Percentiles rank a stretch among this genome's conserved stretches.
Conservation (phyloP, 805 yeast genomes). For the Suhomyces tanzawaensis region DNA sequence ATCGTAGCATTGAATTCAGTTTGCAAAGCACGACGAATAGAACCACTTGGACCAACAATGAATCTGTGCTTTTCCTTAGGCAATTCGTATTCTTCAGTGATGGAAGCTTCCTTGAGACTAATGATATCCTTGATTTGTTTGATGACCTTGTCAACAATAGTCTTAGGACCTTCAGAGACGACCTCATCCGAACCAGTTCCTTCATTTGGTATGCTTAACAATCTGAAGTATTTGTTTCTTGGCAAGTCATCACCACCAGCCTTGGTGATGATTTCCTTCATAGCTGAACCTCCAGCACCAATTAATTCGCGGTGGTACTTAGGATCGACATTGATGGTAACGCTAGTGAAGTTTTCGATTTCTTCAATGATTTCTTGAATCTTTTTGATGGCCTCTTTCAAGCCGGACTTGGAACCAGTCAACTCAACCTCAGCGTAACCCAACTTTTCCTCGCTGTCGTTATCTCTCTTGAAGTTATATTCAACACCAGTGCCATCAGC, state of each 20-base stretch:
- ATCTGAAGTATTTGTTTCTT: constrained; percentile 48
- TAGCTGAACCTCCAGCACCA: constrained; percentile 74
- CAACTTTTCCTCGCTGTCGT: constrained; percentile 42
- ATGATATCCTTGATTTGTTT: constrained; percentile 62
- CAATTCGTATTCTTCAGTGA: constrained; percentile 51
- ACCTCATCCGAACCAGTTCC: constrained; percentile 58
- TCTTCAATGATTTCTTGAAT: constrained; percentile 64
- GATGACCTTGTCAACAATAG: constrained; percentile 66
- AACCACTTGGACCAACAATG: constrained; percentile 80
- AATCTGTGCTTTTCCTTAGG: constrained; percentile 73
- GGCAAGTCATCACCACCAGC: constrained; percentile 65
- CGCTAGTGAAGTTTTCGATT: constrained; percentile 58
- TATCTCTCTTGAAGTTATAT: constrained; percentile 43
- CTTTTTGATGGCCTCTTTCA: constrained; percentile 65
- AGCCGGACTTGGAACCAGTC: constrained; percentile 73
- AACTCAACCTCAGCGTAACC: constrained; percentile 64
- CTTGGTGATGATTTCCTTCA: constrained; percentile 67
- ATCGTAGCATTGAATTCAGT: constrained; percentile 62
- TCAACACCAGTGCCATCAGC: constrained; percentile 67
- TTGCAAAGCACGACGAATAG: constrained; percentile 69
- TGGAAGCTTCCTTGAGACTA: constrained; percentile 58
- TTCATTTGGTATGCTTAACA: constrained; percentile 68
- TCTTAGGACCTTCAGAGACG: constrained; percentile 70
- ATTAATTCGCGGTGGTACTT: constrained; percentile 72
- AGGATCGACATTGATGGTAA: constrained; percentile 63